Percentiles rank a stretch among this genome's conserved stretches.
phyloP scores from a whole-genome alignment of 2,329 filamentous ascomycete genomes.

The Colletotrichum sp. region DNA sequence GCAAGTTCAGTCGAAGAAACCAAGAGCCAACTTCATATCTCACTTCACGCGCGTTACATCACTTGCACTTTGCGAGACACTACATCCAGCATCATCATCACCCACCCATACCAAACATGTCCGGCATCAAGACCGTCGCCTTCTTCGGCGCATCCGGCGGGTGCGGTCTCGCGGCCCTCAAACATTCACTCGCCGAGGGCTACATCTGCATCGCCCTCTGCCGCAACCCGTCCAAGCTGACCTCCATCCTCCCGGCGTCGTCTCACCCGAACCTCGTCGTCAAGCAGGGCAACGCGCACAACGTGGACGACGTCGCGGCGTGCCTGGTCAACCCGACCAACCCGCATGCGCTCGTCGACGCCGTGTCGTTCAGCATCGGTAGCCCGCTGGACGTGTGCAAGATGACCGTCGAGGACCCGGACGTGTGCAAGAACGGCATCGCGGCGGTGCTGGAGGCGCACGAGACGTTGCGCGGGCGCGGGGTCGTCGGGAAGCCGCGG shows the following conservation, averaged over 20 bases:
- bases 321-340: conserved; percentile 33
- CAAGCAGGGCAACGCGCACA: conserved; percentile 41
- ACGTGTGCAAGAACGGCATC: conserved; percentile 44
- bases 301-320: conserved; percentile 33
- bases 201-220: conserved; percentile 44
- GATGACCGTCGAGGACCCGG: conserved; percentile 38
- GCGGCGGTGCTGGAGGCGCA: conserved; percentile 38
- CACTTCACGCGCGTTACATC: neutral
- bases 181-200: conserved; percentile 37
- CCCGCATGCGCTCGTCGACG: conserved; percentile 36
- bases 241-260: conserved; percentile 30
- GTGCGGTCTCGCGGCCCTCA: conserved; percentile 42
- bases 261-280: conserved; percentile 38
- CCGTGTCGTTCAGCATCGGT: conserved; percentile 45
- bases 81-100: neutral
- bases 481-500: conserved; percentile 31
- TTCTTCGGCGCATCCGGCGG: conserved; percentile 50
- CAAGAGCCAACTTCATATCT: neutral
- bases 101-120: neutral
- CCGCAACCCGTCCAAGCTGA: conserved; percentile 45
- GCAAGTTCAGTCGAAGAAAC: neutral
- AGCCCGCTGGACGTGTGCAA: conserved; percentile 27
- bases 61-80: neutral
- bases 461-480: conserved; percentile 22
- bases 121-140: conserved; percentile 29